These are phyloP conservation scores for Botrytis aclada DNA, from an alignment of 2,329 filamentous ascomycete species.

Conservation along the genomic window DNA sequence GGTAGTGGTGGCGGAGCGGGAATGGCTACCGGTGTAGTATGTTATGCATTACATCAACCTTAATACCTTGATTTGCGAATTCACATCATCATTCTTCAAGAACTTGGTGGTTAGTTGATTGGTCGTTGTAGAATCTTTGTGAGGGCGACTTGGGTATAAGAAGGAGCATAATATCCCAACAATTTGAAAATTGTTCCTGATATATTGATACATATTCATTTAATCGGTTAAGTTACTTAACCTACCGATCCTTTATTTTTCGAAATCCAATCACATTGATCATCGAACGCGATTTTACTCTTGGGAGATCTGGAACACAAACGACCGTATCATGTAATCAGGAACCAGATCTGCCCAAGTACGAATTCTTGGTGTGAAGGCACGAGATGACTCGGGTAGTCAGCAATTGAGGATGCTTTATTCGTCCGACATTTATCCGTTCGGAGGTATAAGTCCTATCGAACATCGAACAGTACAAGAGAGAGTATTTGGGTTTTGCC, in stretches of 20 bases:
- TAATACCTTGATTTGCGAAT: background rate
- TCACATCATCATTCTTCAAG: background rate
- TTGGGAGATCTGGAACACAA: background rate
- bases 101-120: background rate
- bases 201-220: background rate
- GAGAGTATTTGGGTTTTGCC: background rate
- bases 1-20: slow-evolving; percentile 3
- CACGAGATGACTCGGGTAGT: background rate
- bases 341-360: background rate
- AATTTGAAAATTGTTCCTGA: background rate
- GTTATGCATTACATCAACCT: background rate
- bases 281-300: background rate
- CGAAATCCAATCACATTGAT: background rate
- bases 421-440: background rate
- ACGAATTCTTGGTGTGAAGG: background rate
- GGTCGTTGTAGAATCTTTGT: background rate
- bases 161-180: background rate
- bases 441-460: background rate
- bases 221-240: background rate
- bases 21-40: background rate
- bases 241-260: background rate
- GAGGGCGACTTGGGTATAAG: background rate
- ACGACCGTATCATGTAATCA: background rate
- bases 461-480: too few species aligned
- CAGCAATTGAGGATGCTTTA: background rate